These are phyloP conservation scores for Colletotrichum sp. DNA, from an alignment of 2,329 filamentous ascomycete species.

Conservation along the genomic window DNA sequence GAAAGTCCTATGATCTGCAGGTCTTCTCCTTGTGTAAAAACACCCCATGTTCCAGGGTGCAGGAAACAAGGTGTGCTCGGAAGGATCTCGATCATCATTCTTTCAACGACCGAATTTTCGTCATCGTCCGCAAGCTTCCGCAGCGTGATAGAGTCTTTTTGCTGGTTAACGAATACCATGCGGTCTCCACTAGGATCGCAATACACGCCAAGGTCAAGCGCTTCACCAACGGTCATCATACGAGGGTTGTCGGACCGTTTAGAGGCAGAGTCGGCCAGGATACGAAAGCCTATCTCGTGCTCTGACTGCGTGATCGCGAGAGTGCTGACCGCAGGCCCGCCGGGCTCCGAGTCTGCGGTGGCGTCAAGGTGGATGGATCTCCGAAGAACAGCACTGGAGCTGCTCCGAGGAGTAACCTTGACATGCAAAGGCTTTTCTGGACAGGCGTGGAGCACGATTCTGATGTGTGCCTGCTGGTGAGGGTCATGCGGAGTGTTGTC, in stretches of 20 bases:
- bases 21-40: neutral
- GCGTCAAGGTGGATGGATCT: neutral
- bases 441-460: neutral
- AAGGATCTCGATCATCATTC: neutral
- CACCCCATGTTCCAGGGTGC: neutral
- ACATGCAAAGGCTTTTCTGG: neutral
- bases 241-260: neutral
- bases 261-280: neutral
- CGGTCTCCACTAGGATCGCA: neutral
- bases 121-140: neutral
- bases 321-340: neutral
- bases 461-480: neutral
- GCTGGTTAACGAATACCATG: neutral
- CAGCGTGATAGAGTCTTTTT: neutral
- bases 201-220: neutral
- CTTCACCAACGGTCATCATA: neutral
- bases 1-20: neutral
- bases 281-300: neutral
- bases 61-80: neutral
- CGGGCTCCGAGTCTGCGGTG: neutral
- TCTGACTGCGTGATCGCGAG: neutral
- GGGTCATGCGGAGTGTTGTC: neutral
- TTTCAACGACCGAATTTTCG: neutral
- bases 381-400: neutral
- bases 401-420: neutral